A percentile compares a stretch with the other conserved stretches of the same genome.
Evolutionary conservation across 2,329 filamentous ascomycete genomes (phyloP).

Genomic region (Rhinocladiella mackenziei): DNA sequence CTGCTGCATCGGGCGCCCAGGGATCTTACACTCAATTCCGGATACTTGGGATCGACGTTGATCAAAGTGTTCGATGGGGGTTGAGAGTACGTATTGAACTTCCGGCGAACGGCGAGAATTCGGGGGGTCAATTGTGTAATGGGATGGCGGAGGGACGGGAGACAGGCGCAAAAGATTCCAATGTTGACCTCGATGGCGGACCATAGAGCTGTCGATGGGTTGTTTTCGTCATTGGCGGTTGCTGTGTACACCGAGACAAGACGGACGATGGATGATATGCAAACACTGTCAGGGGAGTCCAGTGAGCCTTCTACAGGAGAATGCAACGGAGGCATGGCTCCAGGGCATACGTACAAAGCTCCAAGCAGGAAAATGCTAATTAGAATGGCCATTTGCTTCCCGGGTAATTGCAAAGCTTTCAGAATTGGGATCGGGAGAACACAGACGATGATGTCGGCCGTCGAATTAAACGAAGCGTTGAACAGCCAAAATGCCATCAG

Average conservation of each 20-base stretch:
- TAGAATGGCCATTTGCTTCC: constrained; percentile 23
- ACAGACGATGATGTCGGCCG: constrained; percentile 37
- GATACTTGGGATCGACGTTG: background rate
- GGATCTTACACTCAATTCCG: too few species aligned
- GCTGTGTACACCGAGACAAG: constrained; percentile 13
- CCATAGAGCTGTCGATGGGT: constrained; percentile 40
- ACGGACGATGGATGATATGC: constrained; percentile 18
- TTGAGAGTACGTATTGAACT: background rate
- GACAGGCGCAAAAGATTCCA: constrained; percentile 41
- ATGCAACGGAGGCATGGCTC: too few species aligned
- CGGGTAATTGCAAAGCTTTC: constrained; percentile 31
- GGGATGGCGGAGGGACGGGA: constrained; percentile 30
- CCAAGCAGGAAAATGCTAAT: constrained; percentile 28
- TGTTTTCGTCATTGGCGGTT: constrained; percentile 5
- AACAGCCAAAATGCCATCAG: constrained; percentile 32
- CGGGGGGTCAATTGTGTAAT: constrained; percentile 10
- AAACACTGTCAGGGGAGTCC: constrained; percentile 9
- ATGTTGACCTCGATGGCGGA: constrained; percentile 43
- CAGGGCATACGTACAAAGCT: constrained; percentile 26
- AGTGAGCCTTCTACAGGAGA: background rate
- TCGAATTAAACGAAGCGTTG: constrained; percentile 37
- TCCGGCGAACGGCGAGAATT: constrained; percentile 3
- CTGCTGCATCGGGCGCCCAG: too few species aligned
- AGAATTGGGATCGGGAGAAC: constrained; percentile 36
- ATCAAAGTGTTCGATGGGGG: constrained; percentile 3